Evolutionary conservation across 768 basidiomycete species (phyloP), one percentile per base, ranked within the genome.

Genomic region (Psilocybe tampanensis): DNA sequence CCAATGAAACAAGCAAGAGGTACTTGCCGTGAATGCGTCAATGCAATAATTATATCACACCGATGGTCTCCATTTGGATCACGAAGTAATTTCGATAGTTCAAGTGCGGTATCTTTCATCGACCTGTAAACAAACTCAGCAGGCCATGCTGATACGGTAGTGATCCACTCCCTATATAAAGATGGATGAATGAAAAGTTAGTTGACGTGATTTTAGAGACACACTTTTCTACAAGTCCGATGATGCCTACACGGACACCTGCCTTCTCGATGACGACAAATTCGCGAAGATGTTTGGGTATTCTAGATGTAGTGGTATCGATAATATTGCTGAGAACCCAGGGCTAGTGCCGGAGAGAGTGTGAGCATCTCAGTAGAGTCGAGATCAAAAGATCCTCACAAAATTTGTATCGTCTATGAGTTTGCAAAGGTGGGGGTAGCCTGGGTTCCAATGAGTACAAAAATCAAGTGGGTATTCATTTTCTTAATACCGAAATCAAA

Each of bases 321-420:
- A 91, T 72, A 65, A 96, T 90, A 66, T 97, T 97, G 67, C 92
- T 94, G 55, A 96, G 68, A 29, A 96, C 72, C 94, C 94, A 95
- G 18, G 94, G 93, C 90, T 92, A 29, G 64, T 19, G 36, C 18
- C 32, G 52, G 19, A 32, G 29, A 33, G 48, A 21, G 36, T 36
- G 26, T 47, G 44, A 42, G 26, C 26, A 44, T 36, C 26, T 21
- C 60, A 19, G 21, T 24, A 18, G 44, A 51, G 13, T 22, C 18
- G 8, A 6, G 12, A 12, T 13, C 3, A 3, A 26, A 32, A 44
- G 11, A 13, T 15, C 77, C 86, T 61, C 63, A 91, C 92, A 72
- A 94, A 95, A 17, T 73, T 83, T 4, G 86, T 89, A 56, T 90
- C 88, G 41, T 81, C 64, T 45, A 95, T 79, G 21, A 97, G 79